Evolutionary conservation across 225 moss, liverwort and hornwort species (phyloP).

Genomic region (Bryum argenteum): DNA sequence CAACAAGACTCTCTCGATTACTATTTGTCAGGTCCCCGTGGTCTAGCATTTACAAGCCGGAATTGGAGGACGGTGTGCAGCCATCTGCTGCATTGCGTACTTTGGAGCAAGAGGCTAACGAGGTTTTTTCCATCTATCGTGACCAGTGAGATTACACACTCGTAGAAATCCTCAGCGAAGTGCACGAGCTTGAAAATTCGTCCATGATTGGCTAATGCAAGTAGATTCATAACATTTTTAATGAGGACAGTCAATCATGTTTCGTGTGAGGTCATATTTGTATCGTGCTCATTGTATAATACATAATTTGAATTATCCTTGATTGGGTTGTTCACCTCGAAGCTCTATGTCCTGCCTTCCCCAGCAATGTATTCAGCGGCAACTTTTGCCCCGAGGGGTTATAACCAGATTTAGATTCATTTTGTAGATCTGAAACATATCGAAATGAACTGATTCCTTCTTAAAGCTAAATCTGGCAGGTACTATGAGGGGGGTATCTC

Average conservation of each 20-base stretch:
- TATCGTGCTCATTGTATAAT: neutral
- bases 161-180: constrained; percentile 19
- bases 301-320: neutral
- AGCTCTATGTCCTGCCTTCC: neutral
- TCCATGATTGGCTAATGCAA: neutral
- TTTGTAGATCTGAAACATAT: neutral
- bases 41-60: constrained; percentile 79
- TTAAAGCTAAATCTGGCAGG: constrained; percentile 39
- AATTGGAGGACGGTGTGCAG: constrained; percentile 80
- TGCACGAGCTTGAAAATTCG: constrained; percentile 15
- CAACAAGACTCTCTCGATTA: neutral
- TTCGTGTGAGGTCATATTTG: neutral
- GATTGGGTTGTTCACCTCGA: neutral
- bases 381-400: neutral
- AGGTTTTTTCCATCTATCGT: constrained; percentile 85
- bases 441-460: no score
- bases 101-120: constrained; percentile 87
- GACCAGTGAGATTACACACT: constrained; percentile 85
- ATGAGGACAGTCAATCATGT: neutral
- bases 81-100: constrained; percentile 71
- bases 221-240: neutral
- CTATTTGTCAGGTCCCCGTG: constrained; percentile 73
- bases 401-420: constrained; percentile 4
- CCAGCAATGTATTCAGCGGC: neutral
- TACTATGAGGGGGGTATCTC: constrained; percentile 97